Percentiles rank a stretch among this genome's conserved stretches.
phyloP scores from a whole-genome alignment of 2,329 filamentous ascomycete species.

The Mycosphaerella sp. region DNA sequence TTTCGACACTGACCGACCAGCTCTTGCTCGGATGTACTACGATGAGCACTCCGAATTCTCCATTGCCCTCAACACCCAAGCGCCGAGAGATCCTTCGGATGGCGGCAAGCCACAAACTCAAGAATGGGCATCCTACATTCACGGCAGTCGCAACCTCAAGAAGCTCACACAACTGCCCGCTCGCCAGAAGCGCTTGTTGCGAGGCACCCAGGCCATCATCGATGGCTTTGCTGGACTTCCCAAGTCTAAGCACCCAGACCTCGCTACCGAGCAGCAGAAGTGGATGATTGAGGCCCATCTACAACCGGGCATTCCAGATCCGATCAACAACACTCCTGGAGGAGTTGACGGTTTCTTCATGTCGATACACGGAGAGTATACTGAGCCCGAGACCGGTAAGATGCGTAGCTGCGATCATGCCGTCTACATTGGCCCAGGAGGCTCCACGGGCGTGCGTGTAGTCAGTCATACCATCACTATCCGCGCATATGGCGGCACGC shows the following conservation, averaged over 20 bases:
- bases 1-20: constrained; percentile 66
- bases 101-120: constrained; percentile 39
- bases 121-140: constrained; percentile 70
- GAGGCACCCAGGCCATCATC: constrained; percentile 59
- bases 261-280: constrained; percentile 60
- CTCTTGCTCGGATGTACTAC: constrained; percentile 62
- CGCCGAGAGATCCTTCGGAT: constrained; percentile 44
- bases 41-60: constrained; percentile 72
- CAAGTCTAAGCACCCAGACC: constrained; percentile 65
- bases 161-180: constrained; percentile 58
- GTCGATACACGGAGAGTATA: constrained; percentile 75
- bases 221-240: constrained; percentile 66
- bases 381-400: constrained; percentile 57
- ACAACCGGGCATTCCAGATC: constrained; percentile 64
- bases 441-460: constrained; percentile 62
- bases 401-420: constrained; percentile 74
- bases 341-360: constrained; percentile 75
- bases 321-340: constrained; percentile 53
- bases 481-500: constrained; percentile 57
- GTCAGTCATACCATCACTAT: constrained; percentile 73
- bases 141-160: constrained; percentile 69
- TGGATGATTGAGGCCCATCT: constrained; percentile 80
- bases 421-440: constrained; percentile 63
- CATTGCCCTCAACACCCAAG: constrained; percentile 61
- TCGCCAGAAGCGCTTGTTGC: constrained; percentile 60